Conservation (phyloP, 768 basidiomycete genomes). For the Dacryopinax primogenitus region DNA sequence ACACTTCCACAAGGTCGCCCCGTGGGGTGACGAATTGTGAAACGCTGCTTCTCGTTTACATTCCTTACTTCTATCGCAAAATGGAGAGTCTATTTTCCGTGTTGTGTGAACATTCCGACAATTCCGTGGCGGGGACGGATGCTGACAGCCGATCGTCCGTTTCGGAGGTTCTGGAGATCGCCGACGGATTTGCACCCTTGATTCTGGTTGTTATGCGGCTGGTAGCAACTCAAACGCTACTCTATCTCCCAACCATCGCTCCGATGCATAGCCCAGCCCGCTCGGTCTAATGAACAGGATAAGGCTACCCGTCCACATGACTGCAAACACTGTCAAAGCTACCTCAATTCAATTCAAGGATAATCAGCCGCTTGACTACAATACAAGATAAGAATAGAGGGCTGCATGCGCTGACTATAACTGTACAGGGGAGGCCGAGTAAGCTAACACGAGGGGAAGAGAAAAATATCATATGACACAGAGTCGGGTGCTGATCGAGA, state of each 20-base stretch:
- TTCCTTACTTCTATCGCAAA: background rate
- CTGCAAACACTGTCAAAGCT: no score
- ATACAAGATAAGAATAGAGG: no score
- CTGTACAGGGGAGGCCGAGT: no score
- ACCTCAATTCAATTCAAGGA: no score
- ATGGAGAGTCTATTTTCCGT: background rate
- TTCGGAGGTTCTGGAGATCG: background rate
- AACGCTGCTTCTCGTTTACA: background rate
- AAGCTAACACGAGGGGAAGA: no score
- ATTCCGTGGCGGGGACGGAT: background rate
- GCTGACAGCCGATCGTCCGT: background rate
- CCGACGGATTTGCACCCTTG: background rate
- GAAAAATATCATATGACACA: no score
- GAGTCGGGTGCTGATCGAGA: no score
- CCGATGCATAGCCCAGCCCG: no score
- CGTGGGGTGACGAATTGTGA: background rate
- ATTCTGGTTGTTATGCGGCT: background rate
- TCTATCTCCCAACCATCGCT: background rate
- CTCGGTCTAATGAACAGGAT: no score
- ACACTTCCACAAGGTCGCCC: background rate
- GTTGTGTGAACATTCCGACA: background rate
- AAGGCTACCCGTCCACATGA: no score
- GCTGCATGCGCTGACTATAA: no score
- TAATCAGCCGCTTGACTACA: no score
- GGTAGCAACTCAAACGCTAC: background rate